phyloP scores from a whole-genome alignment of 306 rosid species.

The Inga laurina region DNA sequence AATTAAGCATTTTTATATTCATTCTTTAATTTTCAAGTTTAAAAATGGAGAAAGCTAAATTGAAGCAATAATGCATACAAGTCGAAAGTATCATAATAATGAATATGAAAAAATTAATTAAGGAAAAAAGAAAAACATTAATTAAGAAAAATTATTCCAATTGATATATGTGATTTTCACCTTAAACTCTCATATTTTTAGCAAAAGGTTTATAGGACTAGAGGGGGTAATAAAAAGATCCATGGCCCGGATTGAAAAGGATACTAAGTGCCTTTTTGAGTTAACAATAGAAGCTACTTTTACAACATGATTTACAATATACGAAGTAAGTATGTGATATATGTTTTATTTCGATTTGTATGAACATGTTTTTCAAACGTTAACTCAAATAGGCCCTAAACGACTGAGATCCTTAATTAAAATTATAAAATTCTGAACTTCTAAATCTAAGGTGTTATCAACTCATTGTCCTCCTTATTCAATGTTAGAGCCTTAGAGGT shows the following conservation, averaged over 20 bases:
- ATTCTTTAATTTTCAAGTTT: background rate
- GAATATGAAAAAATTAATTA: background rate
- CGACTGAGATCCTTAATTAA: background rate
- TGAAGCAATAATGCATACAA: background rate
- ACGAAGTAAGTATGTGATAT: rapidly evolving
- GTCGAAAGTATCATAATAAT: background rate
- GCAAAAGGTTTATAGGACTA: background rate
- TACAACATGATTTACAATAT: no score
- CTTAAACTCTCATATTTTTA: background rate
- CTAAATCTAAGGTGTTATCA: background rate
- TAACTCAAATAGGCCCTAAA: background rate
- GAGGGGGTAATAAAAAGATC: background rate
- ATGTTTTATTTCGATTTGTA: no score
- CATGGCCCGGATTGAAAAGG: background rate
- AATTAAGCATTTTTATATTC: background rate
- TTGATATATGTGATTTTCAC: background rate
- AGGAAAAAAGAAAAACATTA: background rate
- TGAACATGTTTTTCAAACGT: no score
- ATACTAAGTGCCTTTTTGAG: background rate
- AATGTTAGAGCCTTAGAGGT: no score
- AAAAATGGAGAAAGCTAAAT: background rate
- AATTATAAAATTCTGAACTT: background rate
- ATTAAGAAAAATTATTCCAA: background rate
- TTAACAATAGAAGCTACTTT: rapidly evolving
- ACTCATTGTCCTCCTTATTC: background rate